phyloP scores from a whole-genome alignment of 345 rosid genomes.

The Gossypium anomalum region DNA sequence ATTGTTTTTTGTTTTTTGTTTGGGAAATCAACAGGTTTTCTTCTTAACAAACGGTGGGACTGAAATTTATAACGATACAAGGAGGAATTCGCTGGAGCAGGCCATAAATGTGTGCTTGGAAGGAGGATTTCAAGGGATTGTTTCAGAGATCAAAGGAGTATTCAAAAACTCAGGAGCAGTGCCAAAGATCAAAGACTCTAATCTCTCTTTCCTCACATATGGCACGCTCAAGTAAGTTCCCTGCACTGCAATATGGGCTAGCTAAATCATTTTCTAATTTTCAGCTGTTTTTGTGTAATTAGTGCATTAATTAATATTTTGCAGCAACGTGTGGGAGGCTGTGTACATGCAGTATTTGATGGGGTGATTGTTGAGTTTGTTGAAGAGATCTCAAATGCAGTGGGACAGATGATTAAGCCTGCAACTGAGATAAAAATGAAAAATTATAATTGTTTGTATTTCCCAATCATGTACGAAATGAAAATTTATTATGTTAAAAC shows the following conservation, averaged over 20 bases:
- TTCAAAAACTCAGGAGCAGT: conserved; percentile 69
- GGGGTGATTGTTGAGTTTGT: conserved; percentile 91
- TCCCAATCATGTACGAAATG: too few relatives aligned
- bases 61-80: conserved; percentile 46
- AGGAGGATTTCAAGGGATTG: conserved; percentile 80
- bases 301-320: not conserved
- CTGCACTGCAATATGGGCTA: too few relatives aligned
- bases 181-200: conserved; percentile 69
- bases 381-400: conserved; percentile 60
- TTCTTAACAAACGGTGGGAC: conserved; percentile 76
- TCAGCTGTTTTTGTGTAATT: too few relatives aligned
- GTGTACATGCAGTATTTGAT: conserved; percentile 83
- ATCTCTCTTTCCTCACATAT: conserved; percentile 73
- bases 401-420: conserved; percentile 54
- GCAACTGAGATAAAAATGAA: too few relatives aligned
- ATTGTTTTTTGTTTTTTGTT: not conserved
- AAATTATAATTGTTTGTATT: too few relatives aligned
- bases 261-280: too few relatives aligned
- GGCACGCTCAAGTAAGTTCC: conserved; percentile 74
- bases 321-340: conserved; percentile 72
- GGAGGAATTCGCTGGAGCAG: conserved; percentile 85
- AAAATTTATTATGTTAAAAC: too few relatives aligned
- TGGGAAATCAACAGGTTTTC: conserved; percentile 45
- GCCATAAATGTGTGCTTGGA: conserved; percentile 70
- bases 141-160: conserved; percentile 78